Conservation (phyloP, 1,284 basidiomycete species). For the Porogramme epimiltina region DNA sequence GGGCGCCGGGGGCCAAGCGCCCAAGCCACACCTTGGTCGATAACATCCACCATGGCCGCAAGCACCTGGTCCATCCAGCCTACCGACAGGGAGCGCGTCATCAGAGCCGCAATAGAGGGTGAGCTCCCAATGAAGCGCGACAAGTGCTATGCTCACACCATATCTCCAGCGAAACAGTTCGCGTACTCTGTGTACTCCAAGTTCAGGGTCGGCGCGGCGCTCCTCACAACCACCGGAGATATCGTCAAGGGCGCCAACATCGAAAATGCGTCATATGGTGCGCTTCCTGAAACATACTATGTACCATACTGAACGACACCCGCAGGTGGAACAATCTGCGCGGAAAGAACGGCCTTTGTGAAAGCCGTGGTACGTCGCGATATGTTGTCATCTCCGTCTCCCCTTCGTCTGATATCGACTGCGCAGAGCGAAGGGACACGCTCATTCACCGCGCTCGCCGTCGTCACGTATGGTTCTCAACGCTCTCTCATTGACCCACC, state of each 20-base stretch:
- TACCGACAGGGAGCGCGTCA: slow-evolving; percentile 30
- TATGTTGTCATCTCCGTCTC: slow-evolving; percentile 9
- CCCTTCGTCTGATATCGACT: not conserved
- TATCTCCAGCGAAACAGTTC: slow-evolving; percentile 43
- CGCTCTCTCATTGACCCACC: not conserved
- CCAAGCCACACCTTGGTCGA: no score
- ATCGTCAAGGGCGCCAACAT: slow-evolving; percentile 86
- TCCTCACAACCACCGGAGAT: slow-evolving; percentile 68
- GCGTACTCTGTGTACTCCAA: slow-evolving; percentile 82
- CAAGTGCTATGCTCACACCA: not conserved
- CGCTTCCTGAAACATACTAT: not conserved
- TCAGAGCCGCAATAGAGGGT: slow-evolving; percentile 39
- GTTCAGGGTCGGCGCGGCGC: slow-evolving; percentile 87
- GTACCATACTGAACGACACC: not conserved
- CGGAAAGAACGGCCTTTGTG: slow-evolving; percentile 86
- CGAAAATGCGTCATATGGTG: slow-evolving; percentile 91
- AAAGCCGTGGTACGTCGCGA: slow-evolving; percentile 74
- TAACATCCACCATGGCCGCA: slow-evolving; percentile 25
- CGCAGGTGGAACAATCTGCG: slow-evolving; percentile 79
- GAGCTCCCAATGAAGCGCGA: not conserved
- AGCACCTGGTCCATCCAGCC: slow-evolving; percentile 25
- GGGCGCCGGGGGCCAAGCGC: no score
- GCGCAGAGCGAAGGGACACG: slow-evolving; percentile 75
- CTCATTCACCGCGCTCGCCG: slow-evolving; percentile 71
- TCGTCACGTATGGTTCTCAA: slow-evolving; percentile 57